Percentiles rank a stretch among this genome's conserved stretches.
Conservation (phyloP, 2,329 filamentous ascomycete species). For the Epichloe brachyelytri region DNA sequence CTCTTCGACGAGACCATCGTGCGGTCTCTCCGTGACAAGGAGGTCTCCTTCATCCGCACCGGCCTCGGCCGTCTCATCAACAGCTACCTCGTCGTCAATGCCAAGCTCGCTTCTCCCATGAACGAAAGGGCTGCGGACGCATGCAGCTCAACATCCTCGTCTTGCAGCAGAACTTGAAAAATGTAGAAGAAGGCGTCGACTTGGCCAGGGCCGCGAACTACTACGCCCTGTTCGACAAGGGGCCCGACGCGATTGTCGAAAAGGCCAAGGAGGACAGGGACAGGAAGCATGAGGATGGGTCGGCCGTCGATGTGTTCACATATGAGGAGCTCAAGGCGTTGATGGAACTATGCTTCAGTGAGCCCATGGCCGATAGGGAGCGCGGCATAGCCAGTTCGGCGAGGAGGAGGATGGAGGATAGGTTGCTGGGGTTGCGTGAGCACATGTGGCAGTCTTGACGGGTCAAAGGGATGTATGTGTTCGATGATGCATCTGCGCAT, state of each 20-base stretch:
- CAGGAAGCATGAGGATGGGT: slow-evolving; percentile 19
- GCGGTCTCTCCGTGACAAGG: slow-evolving; percentile 55
- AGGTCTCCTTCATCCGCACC: slow-evolving; percentile 62
- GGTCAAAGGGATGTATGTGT: neutral
- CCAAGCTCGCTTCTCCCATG: slow-evolving; percentile 62
- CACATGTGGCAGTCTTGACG: slow-evolving; percentile 49
- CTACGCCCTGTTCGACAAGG: slow-evolving; percentile 54
- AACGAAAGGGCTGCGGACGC: slow-evolving; percentile 72
- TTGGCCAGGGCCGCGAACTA: slow-evolving; percentile 52
- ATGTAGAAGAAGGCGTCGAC: slow-evolving; percentile 61
- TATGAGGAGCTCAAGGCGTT: slow-evolving; percentile 56
- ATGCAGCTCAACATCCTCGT: slow-evolving; percentile 93
- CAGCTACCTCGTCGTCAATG: slow-evolving; percentile 60
- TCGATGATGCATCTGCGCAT: neutral
- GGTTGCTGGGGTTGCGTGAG: slow-evolving; percentile 57
- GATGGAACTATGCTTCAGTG: slow-evolving; percentile 55
- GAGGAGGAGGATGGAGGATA: slow-evolving; percentile 56
- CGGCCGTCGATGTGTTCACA: slow-evolving; percentile 34
- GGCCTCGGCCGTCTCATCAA: slow-evolving; percentile 72
- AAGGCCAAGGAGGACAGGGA: slow-evolving; percentile 40
- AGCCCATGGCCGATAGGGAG: slow-evolving; percentile 52
- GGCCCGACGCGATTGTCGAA: slow-evolving; percentile 50
- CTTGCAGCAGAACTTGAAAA: slow-evolving; percentile 91
- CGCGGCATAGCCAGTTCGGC: slow-evolving; percentile 55
- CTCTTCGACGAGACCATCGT: slow-evolving; percentile 73